Evolutionary conservation across 225 moss, liverwort and hornwort genomes (phyloP), one percentile per base, ranked within the genome.

Genomic region (Marchantia polymorpha): DNA sequence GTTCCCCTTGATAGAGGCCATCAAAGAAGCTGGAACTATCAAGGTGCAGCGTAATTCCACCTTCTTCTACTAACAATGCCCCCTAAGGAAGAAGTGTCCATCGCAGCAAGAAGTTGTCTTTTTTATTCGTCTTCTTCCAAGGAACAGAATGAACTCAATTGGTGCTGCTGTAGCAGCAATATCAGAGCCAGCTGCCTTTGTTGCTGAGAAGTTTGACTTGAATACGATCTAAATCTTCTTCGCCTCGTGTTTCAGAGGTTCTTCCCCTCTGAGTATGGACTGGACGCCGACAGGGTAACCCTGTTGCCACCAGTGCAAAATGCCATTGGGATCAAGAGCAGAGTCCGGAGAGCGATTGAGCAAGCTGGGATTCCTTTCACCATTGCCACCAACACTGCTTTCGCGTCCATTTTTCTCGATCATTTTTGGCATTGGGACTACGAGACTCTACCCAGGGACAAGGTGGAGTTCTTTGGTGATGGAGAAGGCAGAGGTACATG

Each of bases 11-110:
- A 27, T 87, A 16, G 81, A 79, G 12, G 83, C 86, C 7, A 81
- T 81, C 79, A 87, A 82, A 79, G 80, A 87, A 81, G 79, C 71
- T 11, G 87, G 87, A 79, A 78, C 73, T n/a, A 87, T 87, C 63
- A 87, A 87, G 87, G 88, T 88, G 53, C 39, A 39, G 39, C 73
- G 7, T 46, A 78, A 27, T 9, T 39, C 49, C 49, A 15, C 23
- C 25, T 19, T 26, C 12, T 25, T n/a, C 61, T n/a, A n/a, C n/a
- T n/a, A n/a, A 16, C 1, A n/a, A 61, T 22, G 4, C 22, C 17
- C 0, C 22, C 25, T 67, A 6, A 14, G 19, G 29, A 27, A 51
- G 29, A 48, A 11, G 65, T 54, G 31, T 48, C 51, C 7, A 73
- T n/a, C 25, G 12, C 31, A 68, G 12, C 27, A 39, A 15, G 15